Evolutionary conservation across 768 basidiomycete species (phyloP), one percentile per base, ranked within the genome.

Genomic region (Mrakia frigida): DNA sequence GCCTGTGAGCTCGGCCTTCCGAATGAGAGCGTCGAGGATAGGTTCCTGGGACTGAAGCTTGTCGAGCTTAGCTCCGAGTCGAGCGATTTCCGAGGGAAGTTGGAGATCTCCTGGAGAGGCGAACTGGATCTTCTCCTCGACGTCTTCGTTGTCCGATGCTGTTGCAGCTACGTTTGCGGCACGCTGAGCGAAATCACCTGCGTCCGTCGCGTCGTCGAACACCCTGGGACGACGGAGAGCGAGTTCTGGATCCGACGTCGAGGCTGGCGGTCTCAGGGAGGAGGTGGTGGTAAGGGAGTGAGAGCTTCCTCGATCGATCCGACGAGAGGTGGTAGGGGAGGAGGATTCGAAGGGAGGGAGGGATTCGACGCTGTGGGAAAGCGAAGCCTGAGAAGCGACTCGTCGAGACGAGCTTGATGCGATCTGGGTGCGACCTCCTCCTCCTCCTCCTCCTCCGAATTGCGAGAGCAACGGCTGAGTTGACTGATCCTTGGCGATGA

Each of bases 1-100:
- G 0, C 95, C 97, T 6, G 92, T 93, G 53, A 98, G 85, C 81
- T 98, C 97, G 0, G 97, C 97, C 82, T 96, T 95, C 80, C 92
- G 92, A 81, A 97, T 93, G 61, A 98, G 85, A 1, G 90, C 91
- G 77, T 92, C 90, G 6, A 99, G 87, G 85, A 93, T 91, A 50
- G 87, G 84, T 74, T 92, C 91, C 80, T 98, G 97, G 0, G 88
- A 87, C 79, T 92, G 88, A 21, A 94, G 84, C 78, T 91, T 90
- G 9, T 85, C 84, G 74, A 98, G 88, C 76, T 92, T 92, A 63
- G 90, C 88, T 28, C 87, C 86, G 3, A 99, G 86, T 31, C 93
- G 88, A 25, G 86, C 86, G 74, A 98, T 96, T 83, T 97, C 94
- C 80, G 90, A 88, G 0, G 92, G 90, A 11, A 96, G 87, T 78